These are phyloP conservation scores for Serendipita vermifera DNA, from an alignment of 768 basidiomycete genomes.

Conservation along the genomic window DNA sequence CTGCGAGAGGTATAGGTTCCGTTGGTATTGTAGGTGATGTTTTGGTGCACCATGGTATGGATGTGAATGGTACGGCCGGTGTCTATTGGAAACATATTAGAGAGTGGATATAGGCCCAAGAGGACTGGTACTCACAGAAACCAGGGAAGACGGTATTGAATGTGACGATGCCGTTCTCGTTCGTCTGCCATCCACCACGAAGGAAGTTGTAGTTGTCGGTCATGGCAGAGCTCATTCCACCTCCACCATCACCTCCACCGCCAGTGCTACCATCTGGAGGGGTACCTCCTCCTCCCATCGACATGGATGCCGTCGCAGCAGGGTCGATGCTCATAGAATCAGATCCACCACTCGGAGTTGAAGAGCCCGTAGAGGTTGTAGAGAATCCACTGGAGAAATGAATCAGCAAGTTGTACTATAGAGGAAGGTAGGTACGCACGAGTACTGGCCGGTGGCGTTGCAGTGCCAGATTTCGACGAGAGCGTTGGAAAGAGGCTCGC, in stretches of 20 bases:
- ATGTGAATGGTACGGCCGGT: conserved; percentile 28
- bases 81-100: conserved; percentile 11
- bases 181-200: conserved; percentile 27
- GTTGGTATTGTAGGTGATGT: not conserved
- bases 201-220: conserved; percentile 24
- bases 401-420: not conserved
- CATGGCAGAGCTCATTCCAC: not conserved
- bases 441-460: conserved; percentile 2
- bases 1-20: conserved; percentile 23
- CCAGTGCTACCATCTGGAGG: too few relatives aligned
- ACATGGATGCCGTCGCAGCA: not conserved
- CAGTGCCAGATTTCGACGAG: conserved; percentile 28
- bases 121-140: conserved; percentile 14
- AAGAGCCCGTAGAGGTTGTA: conserved; percentile 30
- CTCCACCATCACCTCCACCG: conserved; percentile 1
- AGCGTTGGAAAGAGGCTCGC: conserved; percentile 25
- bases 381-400: not conserved
- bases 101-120: not conserved
- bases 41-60: conserved; percentile 25
- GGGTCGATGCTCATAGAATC: not conserved
- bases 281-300: not conserved
- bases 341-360: conserved; percentile 18
- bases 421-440: conserved; percentile 14
- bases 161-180: conserved; percentile 27
- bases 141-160: conserved; percentile 27